phyloP scores from a whole-genome alignment of 1,284 basidiomycete genomes.

The Papiliotrema fonsecae region DNA sequence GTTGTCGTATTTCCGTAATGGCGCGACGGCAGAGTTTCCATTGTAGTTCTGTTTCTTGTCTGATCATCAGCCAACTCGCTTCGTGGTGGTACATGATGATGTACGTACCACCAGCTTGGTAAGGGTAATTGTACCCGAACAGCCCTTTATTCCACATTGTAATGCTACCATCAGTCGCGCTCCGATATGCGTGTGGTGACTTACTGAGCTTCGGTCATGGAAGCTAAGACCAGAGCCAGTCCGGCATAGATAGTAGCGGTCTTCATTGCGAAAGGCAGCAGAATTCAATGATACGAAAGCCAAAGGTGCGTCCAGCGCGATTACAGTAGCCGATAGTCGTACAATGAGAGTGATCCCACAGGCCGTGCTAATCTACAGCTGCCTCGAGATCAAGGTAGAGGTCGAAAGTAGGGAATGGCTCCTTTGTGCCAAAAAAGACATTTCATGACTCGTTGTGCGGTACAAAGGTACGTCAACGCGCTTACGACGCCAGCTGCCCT shows the following conservation, averaged over 20 bases:
- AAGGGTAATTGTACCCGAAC: slow-evolving; percentile 6
- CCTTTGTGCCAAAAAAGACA: too few species aligned
- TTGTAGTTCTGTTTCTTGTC: slow-evolving; percentile 5
- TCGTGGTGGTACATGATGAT: neutral
- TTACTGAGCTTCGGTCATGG: neutral
- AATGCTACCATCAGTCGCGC: slow-evolving; percentile 3
- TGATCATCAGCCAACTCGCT: neutral
- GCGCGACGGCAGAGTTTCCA: slow-evolving; percentile 1
- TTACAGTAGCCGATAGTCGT: too few species aligned
- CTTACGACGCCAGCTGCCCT: too few species aligned
- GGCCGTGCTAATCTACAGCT: too few species aligned
- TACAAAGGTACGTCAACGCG: too few species aligned
- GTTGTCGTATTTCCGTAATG: slow-evolving; percentile 1
- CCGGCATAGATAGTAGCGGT: neutral
- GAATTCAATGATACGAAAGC: too few species aligned
- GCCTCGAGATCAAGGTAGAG: too few species aligned
- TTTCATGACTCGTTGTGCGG: too few species aligned
- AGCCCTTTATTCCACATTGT: slow-evolving; percentile 7
- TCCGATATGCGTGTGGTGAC: neutral
- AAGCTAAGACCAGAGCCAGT: neutral
- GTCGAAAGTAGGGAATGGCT: too few species aligned
- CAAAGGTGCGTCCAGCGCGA: too few species aligned
- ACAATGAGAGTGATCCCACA: too few species aligned
- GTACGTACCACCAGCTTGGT: slow-evolving; percentile 3
- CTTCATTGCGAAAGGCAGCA: too few species aligned